These are phyloP conservation scores for Hypoxylon sp. DNA, from an alignment of 2,329 filamentous ascomycete genomes.

Conservation along the genomic window DNA sequence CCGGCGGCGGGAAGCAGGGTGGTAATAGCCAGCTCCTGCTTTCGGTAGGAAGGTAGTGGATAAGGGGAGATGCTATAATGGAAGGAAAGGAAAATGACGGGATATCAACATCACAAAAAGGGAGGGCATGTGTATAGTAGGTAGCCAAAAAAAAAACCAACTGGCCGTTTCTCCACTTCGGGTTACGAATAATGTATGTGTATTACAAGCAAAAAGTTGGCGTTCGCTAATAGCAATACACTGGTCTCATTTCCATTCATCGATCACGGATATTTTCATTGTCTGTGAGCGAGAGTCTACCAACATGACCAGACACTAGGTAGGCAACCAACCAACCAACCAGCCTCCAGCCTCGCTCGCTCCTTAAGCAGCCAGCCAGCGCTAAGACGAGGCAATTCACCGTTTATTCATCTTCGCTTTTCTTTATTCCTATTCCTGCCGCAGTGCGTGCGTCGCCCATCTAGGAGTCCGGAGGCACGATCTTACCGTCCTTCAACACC, in stretches of 20 bases:
- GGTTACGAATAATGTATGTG: slow-evolving; percentile 50
- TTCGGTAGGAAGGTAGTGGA: slow-evolving; percentile 61
- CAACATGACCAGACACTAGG: neutral
- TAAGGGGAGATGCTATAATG: slow-evolving; percentile 5
- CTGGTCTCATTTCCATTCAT: neutral
- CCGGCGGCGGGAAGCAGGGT: slow-evolving; percentile 75
- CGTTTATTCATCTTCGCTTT: neutral
- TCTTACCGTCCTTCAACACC: slow-evolving; percentile 64
- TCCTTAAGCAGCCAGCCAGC: neutral
- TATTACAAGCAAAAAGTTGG: slow-evolving; percentile 39
- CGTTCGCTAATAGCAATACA: slow-evolving; percentile 10
- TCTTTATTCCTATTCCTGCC: slow-evolving; percentile 40
- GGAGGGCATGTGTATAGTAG: slow-evolving; percentile 45
- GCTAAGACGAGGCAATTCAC: neutral
- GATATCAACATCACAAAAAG: slow-evolving; percentile 14
- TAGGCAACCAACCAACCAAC: no score
- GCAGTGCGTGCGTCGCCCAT: slow-evolving; percentile 42
- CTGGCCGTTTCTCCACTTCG: slow-evolving; percentile 51
- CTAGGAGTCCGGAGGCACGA: slow-evolving; percentile 54
- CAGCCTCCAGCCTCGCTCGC: no score
- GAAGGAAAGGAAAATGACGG: slow-evolving; percentile 15
- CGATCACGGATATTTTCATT: neutral
- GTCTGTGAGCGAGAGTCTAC: neutral
- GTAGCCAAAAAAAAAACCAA: slow-evolving; percentile 38
- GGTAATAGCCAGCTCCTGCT: slow-evolving; percentile 61